Conservation (phyloP, 169 alveolate species). For the Plasmodium ovale region DNA sequence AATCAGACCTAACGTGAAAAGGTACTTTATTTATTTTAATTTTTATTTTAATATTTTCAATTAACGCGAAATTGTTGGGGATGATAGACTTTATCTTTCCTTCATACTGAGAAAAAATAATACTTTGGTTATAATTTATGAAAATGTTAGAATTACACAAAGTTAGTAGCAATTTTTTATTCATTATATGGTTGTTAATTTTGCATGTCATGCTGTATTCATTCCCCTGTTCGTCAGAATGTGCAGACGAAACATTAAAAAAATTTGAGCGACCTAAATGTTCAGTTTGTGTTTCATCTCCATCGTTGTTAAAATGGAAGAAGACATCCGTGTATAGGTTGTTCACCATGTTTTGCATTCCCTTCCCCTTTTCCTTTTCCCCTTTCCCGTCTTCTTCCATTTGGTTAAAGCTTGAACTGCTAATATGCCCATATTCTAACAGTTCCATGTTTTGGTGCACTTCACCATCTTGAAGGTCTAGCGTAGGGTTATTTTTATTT, state of each 20-base stretch:
- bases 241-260: slow-evolving; percentile 2
- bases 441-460: background rate
- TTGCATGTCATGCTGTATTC: slow-evolving; percentile 1
- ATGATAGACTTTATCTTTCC: slow-evolving; percentile 25
- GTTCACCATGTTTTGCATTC: no score
- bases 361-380: background rate
- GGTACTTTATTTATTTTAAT: slow-evolving; percentile 54
- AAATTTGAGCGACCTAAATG: background rate
- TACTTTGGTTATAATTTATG: background rate
- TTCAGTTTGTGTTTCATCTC: background rate
- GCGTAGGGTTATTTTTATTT: background rate
- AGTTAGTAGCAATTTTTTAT: slow-evolving; percentile 21
- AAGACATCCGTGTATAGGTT: background rate
- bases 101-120: slow-evolving; percentile 17
- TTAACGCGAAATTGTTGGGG: slow-evolving; percentile 39
- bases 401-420: background rate
- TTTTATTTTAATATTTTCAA: slow-evolving; percentile 40
- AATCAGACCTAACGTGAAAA: slow-evolving; percentile 1
- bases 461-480: background rate
- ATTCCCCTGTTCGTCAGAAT: background rate
- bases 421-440: background rate
- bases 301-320: background rate
- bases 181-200: slow-evolving; percentile 10
- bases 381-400: background rate
- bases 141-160: slow-evolving; percentile 5